Percentiles rank a stretch among this genome's conserved stretches.
Evolutionary conservation across 2,329 filamentous ascomycete species (phyloP).

Genomic region (Pseudogymnoascus sp.): DNA sequence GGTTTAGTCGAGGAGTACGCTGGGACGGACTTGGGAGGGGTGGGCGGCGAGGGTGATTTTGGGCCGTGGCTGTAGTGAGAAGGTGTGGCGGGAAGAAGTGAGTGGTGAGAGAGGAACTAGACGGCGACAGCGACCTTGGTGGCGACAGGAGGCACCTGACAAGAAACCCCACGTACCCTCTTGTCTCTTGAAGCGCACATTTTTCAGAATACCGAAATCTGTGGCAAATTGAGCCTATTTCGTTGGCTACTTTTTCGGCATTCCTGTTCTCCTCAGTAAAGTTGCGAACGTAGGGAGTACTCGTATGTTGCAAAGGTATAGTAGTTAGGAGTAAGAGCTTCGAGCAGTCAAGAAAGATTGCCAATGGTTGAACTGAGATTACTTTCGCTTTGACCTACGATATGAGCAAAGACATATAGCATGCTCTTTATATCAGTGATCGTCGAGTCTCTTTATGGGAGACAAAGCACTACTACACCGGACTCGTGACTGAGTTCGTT

Average conservation of each 20-base stretch:
- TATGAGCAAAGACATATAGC: background rate
- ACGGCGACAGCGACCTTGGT: background rate
- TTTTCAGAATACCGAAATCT: background rate
- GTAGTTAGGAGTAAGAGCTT: background rate
- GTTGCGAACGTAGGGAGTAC: background rate
- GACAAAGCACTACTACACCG: background rate
- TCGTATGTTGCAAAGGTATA: too few relatives aligned
- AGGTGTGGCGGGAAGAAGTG: too few relatives aligned
- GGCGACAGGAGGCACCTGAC: background rate
- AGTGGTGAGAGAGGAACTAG: background rate
- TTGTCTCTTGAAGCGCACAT: background rate
- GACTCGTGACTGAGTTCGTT: background rate
- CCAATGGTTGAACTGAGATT: background rate
- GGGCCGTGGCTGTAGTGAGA: too few relatives aligned
- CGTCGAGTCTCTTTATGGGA: background rate
- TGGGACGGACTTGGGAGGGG: too few relatives aligned
- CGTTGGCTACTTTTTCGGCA: background rate
- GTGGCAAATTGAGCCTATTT: background rate
- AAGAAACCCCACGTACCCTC: background rate
- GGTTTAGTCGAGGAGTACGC: too few relatives aligned
- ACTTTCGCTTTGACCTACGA: background rate
- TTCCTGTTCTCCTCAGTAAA: background rate
- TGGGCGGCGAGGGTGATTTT: too few relatives aligned
- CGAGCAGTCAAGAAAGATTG: background rate
- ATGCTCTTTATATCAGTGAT: background rate